Base-by-base conservation (phyloP, 352 stramenopile genomes). In the Phytophthora melonis region DNA sequence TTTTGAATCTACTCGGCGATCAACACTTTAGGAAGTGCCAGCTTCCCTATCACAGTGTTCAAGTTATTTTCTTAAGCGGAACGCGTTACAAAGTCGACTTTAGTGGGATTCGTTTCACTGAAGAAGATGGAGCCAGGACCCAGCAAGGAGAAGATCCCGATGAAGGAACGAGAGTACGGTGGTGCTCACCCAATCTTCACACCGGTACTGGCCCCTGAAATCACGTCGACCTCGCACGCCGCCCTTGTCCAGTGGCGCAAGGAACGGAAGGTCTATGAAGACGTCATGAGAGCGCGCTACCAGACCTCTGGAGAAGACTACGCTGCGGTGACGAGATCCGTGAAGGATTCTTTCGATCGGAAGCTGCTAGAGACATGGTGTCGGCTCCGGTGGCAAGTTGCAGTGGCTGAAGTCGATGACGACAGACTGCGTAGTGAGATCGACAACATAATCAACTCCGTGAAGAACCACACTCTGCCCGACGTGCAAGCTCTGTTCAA, bases 401-500 rank as follows among this genome's bases (percentile, higher is more conserved):
- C 50, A 34, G 39, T 61, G 36, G 11, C 54, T 11, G 62, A 60
- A n/a, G 39, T 61, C 8, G 39, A 57, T 32, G 62, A 60, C 25
- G 36, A 36, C 1, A 34, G 23, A 11, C 21, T 68, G 36, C 18
- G 16, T n/a, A 55, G 1, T 3, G 36, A 61, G 21, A 68, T 56
- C 32, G 36, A 60, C 13, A 30, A 16, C 8, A 61, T 61, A 30
- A 55, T 61, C 52, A 60, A 68, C 36, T 60, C 49, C 1, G 63
- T 63, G 7, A 69, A 63, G 25, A 69, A 62, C 43, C 21, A 63
- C 62, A 63, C 54, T 34, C 41, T 70, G 1, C 53, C 53, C 2
- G 59, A 74, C 30, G 34, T 79, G 4, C 53, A 70, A n/a, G 54
- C 18, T 36, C 43, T 77, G 19, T 77, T 77, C 18, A 53, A 58